Evolutionary conservation across 371 early-diverging fungal genomes (phyloP).

Genomic region (Nematocida sp.): DNA sequence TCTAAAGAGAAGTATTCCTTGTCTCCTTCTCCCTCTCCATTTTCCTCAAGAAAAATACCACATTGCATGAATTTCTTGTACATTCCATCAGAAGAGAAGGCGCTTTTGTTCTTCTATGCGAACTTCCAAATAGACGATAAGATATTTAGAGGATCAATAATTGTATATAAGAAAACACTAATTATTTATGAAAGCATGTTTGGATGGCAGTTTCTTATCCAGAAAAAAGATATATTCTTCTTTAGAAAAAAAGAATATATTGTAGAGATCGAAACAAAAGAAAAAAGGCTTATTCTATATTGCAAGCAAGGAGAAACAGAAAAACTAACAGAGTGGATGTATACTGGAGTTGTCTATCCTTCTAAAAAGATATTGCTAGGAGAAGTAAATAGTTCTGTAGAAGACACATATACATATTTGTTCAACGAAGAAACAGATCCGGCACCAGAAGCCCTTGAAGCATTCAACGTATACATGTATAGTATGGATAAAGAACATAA

Average conservation of each 20-base stretch:
- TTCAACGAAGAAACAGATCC: neutral
- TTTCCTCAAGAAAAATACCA: neutral
- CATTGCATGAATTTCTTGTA: conserved; percentile 3
- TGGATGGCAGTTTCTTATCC: conserved; percentile 33
- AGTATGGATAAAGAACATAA: neutral
- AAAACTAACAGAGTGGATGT: conserved; percentile 8
- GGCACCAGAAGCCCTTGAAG: neutral
- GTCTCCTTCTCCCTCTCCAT: neutral
- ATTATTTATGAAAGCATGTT: conserved; percentile 24
- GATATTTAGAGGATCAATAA: conserved; percentile 5
- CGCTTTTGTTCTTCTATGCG: neutral
- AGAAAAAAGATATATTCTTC: conserved; percentile 3
- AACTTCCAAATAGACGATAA: neutral
- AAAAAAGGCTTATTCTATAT: neutral
- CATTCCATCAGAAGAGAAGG: neutral
- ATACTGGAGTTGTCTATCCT: no score
- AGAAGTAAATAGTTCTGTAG: neutral
- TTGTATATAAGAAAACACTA: neutral
- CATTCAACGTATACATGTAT: neutral
- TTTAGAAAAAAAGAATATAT: neutral
- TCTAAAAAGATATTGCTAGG: neutral
- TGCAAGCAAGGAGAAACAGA: neutral
- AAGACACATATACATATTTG: neutral
- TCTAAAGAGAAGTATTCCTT: neutral
- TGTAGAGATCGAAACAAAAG: neutral